Evolutionary conservation across 345 rosid species (phyloP), one percentile per base, ranked within the genome.

Genomic region (Sapria himalayana): DNA sequence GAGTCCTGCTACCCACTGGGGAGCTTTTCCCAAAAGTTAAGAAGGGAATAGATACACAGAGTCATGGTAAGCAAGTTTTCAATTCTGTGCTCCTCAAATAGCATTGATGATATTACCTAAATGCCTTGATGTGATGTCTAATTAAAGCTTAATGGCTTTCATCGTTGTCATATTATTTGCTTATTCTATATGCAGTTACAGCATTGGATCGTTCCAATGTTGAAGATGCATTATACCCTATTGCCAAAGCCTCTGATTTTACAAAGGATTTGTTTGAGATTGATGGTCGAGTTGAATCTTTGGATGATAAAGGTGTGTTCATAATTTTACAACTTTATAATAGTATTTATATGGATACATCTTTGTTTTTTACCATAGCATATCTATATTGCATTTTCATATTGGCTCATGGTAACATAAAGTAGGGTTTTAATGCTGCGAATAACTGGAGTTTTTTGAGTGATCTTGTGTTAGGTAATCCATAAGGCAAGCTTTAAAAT

Each of bases 121-220:
- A 32, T n/a, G 31, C 27, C 19, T 19, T 19, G 37, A 27, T 19
- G 14, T n/a, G n/a, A n/a, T 21, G 22, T 38, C 34, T 15, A 20
- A 4, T 5, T 39, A n/a, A 33, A 19, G 10, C 2, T 7, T 23
- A 20, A 11, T 25, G 14, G 39, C 25, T 34, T 19, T 9, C 24
- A 3, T 25, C 48, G 17, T 9, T 29, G 7, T 12, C 64, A 59
- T 41, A 69, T 55, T 43, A 54, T 33, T 52, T 52, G 15, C 19
- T 49, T 63, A 37, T 19, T 63, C 9, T 35, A 56, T 59, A 29
- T 29, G 48, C 69, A 89, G 98, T 79, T 27, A 71, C 73, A 38
- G 85, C 95, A 42, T 49, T 89, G 50, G 98, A 89, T 55, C 75
- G 95, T 48, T 72, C 93, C 31, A 63, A 76, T 65, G 86, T 85